Evolutionary conservation across 768 basidiomycete genomes (phyloP).

Genomic region (Chiua virens): DNA sequence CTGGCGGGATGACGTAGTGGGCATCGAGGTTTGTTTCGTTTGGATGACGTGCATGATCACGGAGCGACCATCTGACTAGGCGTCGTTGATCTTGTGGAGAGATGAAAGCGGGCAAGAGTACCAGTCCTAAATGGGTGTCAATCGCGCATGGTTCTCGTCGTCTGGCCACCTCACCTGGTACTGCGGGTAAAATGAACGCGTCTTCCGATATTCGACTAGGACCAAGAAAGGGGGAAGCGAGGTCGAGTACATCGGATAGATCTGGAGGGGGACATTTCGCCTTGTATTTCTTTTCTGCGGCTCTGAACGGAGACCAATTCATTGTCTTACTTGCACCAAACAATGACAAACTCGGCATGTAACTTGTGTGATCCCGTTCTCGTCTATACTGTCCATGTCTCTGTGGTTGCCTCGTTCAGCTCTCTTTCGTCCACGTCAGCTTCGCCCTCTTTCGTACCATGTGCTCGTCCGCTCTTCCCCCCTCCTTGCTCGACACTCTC

Average conservation of each 20-base stretch:
- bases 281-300: slow-evolving; percentile 80
- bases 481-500: slow-evolving; percentile 15
- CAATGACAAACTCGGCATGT: slow-evolving; percentile 20
- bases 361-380: background rate
- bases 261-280: slow-evolving; percentile 76
- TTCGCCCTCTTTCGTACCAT: slow-evolving; percentile 6
- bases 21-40: slow-evolving; percentile 90
- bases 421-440: slow-evolving; percentile 35
- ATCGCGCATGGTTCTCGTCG: background rate
- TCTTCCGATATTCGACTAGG: slow-evolving; percentile 3
- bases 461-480: slow-evolving; percentile 15
- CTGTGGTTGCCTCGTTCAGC: slow-evolving; percentile 70
- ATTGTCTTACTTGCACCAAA: slow-evolving; percentile 27
- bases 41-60: slow-evolving; percentile 70
- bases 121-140: slow-evolving; percentile 61
- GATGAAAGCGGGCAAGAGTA: slow-evolving; percentile 78
- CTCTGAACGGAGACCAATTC: slow-evolving; percentile 71
- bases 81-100: slow-evolving; percentile 59
- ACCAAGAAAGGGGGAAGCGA: slow-evolving; percentile 41
- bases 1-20: slow-evolving; percentile 74
- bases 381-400: slow-evolving; percentile 62
- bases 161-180: slow-evolving; percentile 41
- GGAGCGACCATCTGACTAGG: slow-evolving; percentile 71
- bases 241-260: slow-evolving; percentile 66
- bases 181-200: slow-evolving; percentile 16